Evolutionary conservation across 164 flowering plant species (phyloP).

Genomic region (Aristolochia californica): DNA sequence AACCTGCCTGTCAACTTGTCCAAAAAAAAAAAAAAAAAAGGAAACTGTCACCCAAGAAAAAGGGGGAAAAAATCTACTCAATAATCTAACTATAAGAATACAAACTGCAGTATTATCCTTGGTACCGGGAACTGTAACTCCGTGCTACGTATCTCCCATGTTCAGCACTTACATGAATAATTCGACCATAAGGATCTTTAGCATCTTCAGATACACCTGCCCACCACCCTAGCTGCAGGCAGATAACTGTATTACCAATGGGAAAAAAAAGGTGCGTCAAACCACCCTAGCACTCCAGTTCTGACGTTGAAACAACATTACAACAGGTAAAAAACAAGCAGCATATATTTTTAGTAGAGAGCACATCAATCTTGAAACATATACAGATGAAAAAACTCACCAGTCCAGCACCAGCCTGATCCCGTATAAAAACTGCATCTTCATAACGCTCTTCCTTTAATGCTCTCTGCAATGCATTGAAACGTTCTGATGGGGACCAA

Average conservation of each 20-base stretch:
- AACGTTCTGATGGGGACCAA: too few species aligned
- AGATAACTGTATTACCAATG: conserved; percentile 1
- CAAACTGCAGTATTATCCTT: not conserved
- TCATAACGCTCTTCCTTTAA: conserved; percentile 59
- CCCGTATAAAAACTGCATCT: conserved; percentile 73
- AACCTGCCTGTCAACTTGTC: not conserved
- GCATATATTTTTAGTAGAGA: too few species aligned
- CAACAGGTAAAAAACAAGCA: too few species aligned
- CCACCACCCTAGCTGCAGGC: conserved; percentile 96
- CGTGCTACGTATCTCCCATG: conserved; percentile 94
- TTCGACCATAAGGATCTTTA: conserved; percentile 70
- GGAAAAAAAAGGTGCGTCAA: not conserved
- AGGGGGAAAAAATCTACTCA: not conserved
- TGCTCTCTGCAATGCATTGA: conserved; percentile 47
- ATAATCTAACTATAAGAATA: not conserved
- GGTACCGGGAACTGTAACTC: conserved; percentile 83
- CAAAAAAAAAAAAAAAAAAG: not conserved
- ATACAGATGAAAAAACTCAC: conserved; percentile 32
- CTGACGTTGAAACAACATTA: not conserved
- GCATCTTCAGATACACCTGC: conserved; percentile 65
- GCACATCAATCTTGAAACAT: not conserved
- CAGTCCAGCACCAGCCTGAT: conserved; percentile 87
- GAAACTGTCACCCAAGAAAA: not conserved
- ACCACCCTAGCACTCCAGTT: not conserved
- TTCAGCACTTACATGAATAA: conserved; percentile 79